These are phyloP conservation scores for Puccinia horiana DNA, from an alignment of 1,284 basidiomycete species.

Conservation along the genomic window DNA sequence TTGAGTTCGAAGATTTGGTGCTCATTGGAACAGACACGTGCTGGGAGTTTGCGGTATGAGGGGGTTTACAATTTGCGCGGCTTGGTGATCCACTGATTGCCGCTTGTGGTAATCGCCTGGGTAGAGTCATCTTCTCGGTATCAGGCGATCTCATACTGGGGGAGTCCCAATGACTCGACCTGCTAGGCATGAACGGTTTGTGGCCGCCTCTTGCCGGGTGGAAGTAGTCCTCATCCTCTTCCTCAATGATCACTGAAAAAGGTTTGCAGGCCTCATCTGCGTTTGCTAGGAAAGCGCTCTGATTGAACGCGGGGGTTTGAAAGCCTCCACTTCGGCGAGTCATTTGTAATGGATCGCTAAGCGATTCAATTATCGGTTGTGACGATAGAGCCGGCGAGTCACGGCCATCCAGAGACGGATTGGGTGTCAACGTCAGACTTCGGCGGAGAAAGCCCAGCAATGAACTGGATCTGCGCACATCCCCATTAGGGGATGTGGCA, in stretches of 20 bases:
- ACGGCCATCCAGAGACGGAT: neutral
- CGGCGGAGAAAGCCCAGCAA: neutral
- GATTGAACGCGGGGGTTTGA: neutral
- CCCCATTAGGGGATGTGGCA: neutral
- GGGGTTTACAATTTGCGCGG: neutral
- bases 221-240: conserved; percentile 18
- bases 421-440: neutral
- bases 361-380: neutral
- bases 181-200: neutral
- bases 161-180: neutral
- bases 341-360: neutral
- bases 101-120: conserved; percentile 11
- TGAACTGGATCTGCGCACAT: neutral
- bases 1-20: neutral
- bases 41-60: neutral
- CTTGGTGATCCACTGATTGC: neutral
- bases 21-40: neutral
- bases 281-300: neutral
- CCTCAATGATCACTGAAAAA: conserved; percentile 19
- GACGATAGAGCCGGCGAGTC: neutral
- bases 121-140: neutral
- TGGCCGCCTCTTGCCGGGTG: neutral
- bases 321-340: neutral
- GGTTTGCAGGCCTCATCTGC: conserved; percentile 4
- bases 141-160: neutral